Conservation (phyloP, 257 asterid species). For the Solanum lignicaule region DNA sequence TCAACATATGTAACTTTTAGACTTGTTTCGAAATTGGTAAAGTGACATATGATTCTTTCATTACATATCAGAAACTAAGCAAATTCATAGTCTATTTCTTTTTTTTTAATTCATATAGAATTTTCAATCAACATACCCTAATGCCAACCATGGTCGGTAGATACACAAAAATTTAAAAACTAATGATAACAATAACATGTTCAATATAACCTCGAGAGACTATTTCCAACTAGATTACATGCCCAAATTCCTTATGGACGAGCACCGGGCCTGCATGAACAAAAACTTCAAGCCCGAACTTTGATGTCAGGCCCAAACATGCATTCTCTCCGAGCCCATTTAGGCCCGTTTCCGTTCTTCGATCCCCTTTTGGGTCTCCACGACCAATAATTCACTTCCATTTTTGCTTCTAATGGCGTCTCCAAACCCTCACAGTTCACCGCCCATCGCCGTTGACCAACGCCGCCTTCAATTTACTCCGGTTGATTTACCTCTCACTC, state of each 20-base stretch:
- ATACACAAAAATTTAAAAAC: too few species aligned
- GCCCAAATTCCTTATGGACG: not conserved
- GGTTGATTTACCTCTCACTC: constrained; percentile 1
- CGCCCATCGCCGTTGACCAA: constrained; percentile 1
- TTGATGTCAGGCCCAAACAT: constrained; percentile 3
- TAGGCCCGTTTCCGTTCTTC: constrained; percentile 5
- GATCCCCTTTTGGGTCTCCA: not conserved
- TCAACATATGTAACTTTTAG: too few species aligned
- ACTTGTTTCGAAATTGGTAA: too few species aligned
- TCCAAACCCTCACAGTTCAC: constrained; percentile 1
- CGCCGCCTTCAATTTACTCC: not conserved
- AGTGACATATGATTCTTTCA: too few species aligned
- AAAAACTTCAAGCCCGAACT: constrained; percentile 4
- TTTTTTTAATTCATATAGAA: too few species aligned
- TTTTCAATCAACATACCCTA: too few species aligned
- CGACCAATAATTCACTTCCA: not conserved
- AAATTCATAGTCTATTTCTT: too few species aligned
- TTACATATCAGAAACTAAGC: too few species aligned
- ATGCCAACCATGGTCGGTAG: too few species aligned
- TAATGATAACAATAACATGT: too few species aligned
- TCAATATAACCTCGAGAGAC: too few species aligned
- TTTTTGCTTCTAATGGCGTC: not conserved
- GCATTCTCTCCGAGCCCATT: constrained; percentile 5
- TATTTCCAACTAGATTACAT: too few species aligned
- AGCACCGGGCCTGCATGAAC: constrained; percentile 9